Conservation (phyloP, 768 basidiomycete species). For the Gloeopeniophorella convolvens region DNA sequence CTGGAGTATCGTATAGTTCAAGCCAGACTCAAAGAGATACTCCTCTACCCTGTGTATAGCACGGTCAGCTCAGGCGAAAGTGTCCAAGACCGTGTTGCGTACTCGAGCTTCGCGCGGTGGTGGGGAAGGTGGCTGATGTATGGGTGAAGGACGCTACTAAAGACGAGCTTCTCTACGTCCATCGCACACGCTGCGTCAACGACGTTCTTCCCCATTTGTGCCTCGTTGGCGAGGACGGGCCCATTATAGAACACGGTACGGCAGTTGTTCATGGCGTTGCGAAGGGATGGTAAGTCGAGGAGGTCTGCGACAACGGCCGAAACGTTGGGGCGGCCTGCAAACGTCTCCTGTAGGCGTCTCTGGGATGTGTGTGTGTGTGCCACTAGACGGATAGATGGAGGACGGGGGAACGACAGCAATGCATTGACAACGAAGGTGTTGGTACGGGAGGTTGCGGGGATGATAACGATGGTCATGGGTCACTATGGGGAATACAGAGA, state of each 20-base stretch:
- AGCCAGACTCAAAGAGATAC: conserved; percentile 31
- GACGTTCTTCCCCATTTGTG: conserved; percentile 18
- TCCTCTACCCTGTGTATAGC: conserved; percentile 28
- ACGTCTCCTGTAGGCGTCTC: conserved; percentile 1
- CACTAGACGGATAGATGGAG: conserved; percentile 15
- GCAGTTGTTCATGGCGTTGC: conserved; percentile 7
- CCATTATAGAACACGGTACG: conserved; percentile 17
- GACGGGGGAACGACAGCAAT: conserved; percentile 16
- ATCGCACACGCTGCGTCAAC: conserved; percentile 19
- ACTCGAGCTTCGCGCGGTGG: conserved; percentile 19
- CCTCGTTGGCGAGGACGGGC: conserved; percentile 9
- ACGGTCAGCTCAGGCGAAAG: background rate
- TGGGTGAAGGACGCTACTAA: conserved; percentile 18
- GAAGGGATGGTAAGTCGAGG: conserved; percentile 8
- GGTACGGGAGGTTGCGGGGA: conserved; percentile 19
- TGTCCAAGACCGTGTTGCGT: background rate
- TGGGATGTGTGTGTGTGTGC: conserved; percentile 7
- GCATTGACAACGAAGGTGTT: conserved; percentile 12
- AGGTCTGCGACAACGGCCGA: conserved; percentile 15
- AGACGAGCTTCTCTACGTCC: conserved; percentile 19
- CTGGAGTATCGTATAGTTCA: conserved; percentile 34
- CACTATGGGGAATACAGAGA: background rate
- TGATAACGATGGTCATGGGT: conserved; percentile 18
- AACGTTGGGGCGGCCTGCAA: conserved; percentile 4
- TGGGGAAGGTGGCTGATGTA: conserved; percentile 17